These are phyloP conservation scores for Triglochin maritima DNA, from an alignment of 106 monocot species.

Conservation along the genomic window DNA sequence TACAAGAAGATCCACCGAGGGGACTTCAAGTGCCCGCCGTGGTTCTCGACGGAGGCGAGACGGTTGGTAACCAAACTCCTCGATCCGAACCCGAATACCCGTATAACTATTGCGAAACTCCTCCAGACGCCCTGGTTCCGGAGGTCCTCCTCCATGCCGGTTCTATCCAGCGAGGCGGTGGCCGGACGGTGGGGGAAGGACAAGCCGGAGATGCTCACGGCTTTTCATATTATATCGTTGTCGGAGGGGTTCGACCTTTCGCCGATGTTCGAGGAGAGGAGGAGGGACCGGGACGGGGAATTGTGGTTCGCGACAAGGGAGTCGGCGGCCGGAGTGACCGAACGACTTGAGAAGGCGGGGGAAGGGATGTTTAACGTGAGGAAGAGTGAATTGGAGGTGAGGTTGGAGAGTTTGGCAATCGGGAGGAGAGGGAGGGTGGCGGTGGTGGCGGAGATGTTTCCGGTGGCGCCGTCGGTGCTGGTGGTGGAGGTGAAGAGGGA, in stretches of 20 bases:
- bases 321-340: slow-evolving; percentile 46
- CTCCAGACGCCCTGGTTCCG: slow-evolving; percentile 47
- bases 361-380: slow-evolving; percentile 36
- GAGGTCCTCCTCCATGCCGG: slow-evolving; percentile 17
- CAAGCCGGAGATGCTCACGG: slow-evolving; percentile 42
- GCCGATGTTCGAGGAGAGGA: slow-evolving; percentile 32
- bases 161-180: not conserved
- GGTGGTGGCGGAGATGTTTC: slow-evolving; percentile 51
- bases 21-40: slow-evolving; percentile 58
- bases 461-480: slow-evolving; percentile 42
- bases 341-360: slow-evolving; percentile 29
- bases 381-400: slow-evolving; percentile 37
- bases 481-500: slow-evolving; percentile 57
- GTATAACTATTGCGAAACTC: slow-evolving; percentile 52
- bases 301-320: slow-evolving; percentile 45
- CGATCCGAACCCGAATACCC: slow-evolving; percentile 48
- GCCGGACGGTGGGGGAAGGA: slow-evolving; percentile 10
- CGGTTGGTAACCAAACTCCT: slow-evolving; percentile 42
- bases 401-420: slow-evolving; percentile 34
- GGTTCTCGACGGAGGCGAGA: slow-evolving; percentile 66
- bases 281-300: slow-evolving; percentile 22
- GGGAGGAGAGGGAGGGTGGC: slow-evolving; percentile 39
- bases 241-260: slow-evolving; percentile 66
- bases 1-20: slow-evolving; percentile 60
- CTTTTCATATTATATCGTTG: slow-evolving; percentile 70